Base-by-base conservation (phyloP, 306 rosid species). In the Acacia melanoxylon region DNA sequence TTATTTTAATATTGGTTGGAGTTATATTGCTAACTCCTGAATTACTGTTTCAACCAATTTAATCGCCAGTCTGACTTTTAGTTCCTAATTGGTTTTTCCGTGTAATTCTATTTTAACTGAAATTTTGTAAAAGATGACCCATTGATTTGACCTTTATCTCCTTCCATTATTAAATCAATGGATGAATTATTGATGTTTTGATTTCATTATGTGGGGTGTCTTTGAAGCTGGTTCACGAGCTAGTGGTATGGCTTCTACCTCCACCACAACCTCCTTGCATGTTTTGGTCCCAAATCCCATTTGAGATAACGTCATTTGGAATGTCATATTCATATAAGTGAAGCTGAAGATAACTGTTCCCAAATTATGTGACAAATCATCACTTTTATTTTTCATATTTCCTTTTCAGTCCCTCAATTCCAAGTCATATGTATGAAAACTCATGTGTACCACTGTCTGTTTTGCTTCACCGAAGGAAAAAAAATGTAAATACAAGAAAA, bases 271-370 rank as follows among this genome's bases (percentile, higher is more conserved):
- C 70, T 24, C 81, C 31, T 59, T 68, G 84, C 20, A 13, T 19
- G 20, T 5, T 5, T 27, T 25, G 20, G 81, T 42, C 74, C 62
- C 75, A 63, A 51, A 25, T 78, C 16, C 35, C 45, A 59, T 33
- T 61, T 62, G 20, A 5, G 67, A 78, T 19, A 33, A 48, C 72
- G 82, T 78, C 78, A 71, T 83, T 75, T 82, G 76, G 68, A 65
- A 63, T 3, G 35, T 61, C 19, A 59, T 5, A 24, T 61, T 62
- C 68, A 27, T 27, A 2, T 25, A 25, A 27, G 68, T 27, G 9
- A 27, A 27, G 9, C 40, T 62, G 10, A 62, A 25, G 37, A 27
- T 27, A 62, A 61, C 35, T 25, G 25, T 61, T 61, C 67, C 67
- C 67, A 25, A 59, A 58, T 59, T 59, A 10, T 59, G 33, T 25